Evolutionary conservation across 805 yeast species (phyloP).

Genomic region (Ogataea neopini): DNA sequence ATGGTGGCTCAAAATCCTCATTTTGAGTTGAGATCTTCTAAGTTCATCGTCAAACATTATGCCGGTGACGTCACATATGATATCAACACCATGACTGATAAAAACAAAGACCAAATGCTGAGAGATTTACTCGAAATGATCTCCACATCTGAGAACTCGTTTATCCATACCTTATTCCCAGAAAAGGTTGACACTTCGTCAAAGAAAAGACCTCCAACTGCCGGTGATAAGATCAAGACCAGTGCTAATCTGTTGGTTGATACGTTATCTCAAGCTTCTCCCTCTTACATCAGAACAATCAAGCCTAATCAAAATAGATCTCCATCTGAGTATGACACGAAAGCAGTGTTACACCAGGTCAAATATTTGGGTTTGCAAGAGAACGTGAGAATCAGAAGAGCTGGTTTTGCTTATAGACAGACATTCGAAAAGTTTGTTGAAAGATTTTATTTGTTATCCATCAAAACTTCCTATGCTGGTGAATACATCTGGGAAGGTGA

Average conservation of each 20-base stretch:
- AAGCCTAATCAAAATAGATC: constrained; percentile 94
- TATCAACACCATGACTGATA: constrained; percentile 87
- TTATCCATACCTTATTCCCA: constrained; percentile 62
- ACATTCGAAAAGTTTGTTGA: constrained; percentile 96
- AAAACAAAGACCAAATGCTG: constrained; percentile 91
- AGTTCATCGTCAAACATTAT: constrained; percentile 90
- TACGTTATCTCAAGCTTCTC: constrained; percentile 86
- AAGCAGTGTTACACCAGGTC: constrained; percentile 91
- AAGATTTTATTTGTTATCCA: constrained; percentile 84
- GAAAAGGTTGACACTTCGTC: constrained; percentile 62
- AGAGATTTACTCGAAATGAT: constrained; percentile 83
- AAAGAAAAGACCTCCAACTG: constrained; percentile 88
- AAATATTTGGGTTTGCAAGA: constrained; percentile 95
- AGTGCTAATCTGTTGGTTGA: constrained; percentile 90
- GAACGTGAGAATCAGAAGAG: constrained; percentile 95
- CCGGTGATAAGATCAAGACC: constrained; percentile 89
- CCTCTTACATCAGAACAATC: constrained; percentile 95
- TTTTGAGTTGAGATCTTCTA: constrained; percentile 83
- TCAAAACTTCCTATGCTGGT: constrained; percentile 90
- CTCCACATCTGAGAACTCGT: constrained; percentile 66
- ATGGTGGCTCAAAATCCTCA: constrained; percentile 81
- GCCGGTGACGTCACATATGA: constrained; percentile 99
- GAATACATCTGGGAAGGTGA: constrained; percentile 62
- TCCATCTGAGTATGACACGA: constrained; percentile 84
- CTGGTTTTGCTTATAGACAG: constrained; percentile 97